Evolutionary conservation across 164 flowering plant species (phyloP), one percentile per base, ranked within the genome.

Genomic region (Stephania cephalantha): DNA sequence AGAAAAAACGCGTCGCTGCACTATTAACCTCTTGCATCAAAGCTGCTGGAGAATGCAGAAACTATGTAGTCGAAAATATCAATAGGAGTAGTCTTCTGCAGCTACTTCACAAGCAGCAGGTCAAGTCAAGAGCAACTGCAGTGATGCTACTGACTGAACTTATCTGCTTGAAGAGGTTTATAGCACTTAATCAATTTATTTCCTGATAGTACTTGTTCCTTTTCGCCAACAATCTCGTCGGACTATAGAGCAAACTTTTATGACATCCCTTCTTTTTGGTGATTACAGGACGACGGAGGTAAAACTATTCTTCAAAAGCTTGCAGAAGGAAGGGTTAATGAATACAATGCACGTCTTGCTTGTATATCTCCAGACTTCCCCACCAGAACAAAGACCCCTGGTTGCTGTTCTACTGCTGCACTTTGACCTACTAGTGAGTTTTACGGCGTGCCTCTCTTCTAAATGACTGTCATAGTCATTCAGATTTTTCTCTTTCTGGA

Each of bases 131-230:
- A 78, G 70, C 72, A 75, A 85, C 78, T 76, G 89, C 80, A 10
- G 87, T 88, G 58, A 55, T 75, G 48, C 76, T 89, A 71, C 83
- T 90, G 77, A 77, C 68, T 46, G 90, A 91, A 78, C 78, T 91
- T 46, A 79, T 91, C 73, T 88, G 90, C 85, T 74, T 86, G 67
- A 81, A 84, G 84, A 91, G 93, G 97, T 91, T 45, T 46, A 78
- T 76, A 1, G 12, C 63, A 18, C 45, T 66, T 25, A 55, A 50
- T 20, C 29, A 44, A 13, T 29, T 13, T 58, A 22, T 45, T 52
- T 76, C 53, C 45, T n/a, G 46, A 44, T 44, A 1, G 1, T 55
- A 1, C 6, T 55, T 15, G 15, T n/a, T 61, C 7, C 15, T 15
- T n/a, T 61, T n/a, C 1, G 18, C 20, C 22, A 9, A 61, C 2